These are phyloP conservation scores for Tricholoma sp. DNA, from an alignment of 768 basidiomycete species.

Conservation along the genomic window DNA sequence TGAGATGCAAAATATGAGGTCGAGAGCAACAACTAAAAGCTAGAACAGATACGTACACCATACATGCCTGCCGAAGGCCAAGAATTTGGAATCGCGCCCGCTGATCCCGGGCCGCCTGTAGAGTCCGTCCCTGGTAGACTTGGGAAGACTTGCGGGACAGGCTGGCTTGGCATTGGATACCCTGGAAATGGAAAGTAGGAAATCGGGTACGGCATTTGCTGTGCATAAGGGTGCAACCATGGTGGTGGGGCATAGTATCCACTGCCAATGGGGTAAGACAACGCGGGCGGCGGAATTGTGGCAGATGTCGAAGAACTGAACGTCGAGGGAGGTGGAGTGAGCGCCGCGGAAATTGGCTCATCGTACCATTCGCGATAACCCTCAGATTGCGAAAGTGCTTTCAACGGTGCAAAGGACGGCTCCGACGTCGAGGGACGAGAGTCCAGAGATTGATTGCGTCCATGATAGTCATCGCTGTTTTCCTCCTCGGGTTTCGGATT, in stretches of 20 bases:
- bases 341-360: conserved; percentile 28
- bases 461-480: neutral
- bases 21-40: neutral
- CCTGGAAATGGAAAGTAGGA: conserved; percentile 47
- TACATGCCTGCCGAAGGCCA: conserved; percentile 41
- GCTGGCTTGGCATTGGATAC: conserved; percentile 31
- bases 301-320: conserved; percentile 23
- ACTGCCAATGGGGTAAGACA: conserved; percentile 34
- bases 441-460: conserved; percentile 8
- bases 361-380: conserved; percentile 43
- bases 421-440: conserved; percentile 15
- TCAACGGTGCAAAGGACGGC: conserved; percentile 9
- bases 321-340: conserved; percentile 34
- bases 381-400: conserved; percentile 19
- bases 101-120: conserved; percentile 11
- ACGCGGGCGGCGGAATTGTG: conserved; percentile 8
- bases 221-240: conserved; percentile 52
- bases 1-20: neutral
- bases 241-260: conserved; percentile 44
- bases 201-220: conserved; percentile 46
- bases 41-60: conserved; percentile 32
- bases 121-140: conserved; percentile 34
- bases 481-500: neutral
- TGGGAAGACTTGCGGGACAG: conserved; percentile 23
- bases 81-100: conserved; percentile 22